phyloP scores from a whole-genome alignment of 306 rosid species.

The Quercus robur region DNA sequence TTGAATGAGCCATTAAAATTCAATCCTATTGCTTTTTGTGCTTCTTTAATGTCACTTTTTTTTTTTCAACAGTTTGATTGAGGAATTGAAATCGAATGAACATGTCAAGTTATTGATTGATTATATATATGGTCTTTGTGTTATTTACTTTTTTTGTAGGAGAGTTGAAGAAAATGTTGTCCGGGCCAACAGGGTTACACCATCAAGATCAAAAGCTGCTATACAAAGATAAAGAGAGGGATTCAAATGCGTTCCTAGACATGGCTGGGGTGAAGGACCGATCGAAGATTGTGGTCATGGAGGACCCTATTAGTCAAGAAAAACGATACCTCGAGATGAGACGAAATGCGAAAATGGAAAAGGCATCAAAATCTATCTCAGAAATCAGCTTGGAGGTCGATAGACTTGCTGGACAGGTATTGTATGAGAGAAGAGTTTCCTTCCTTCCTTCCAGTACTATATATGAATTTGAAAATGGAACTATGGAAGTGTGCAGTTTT shows the following conservation, averaged over 20 bases:
- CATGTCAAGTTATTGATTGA: neutral
- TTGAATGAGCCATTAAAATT: neutral
- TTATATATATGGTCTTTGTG: neutral
- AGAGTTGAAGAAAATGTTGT: slow-evolving; percentile 87
- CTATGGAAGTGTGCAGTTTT: slow-evolving; percentile 6
- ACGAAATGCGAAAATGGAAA: slow-evolving; percentile 83
- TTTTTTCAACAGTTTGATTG: neutral
- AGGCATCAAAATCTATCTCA: slow-evolving; percentile 75
- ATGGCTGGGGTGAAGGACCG: slow-evolving; percentile 74
- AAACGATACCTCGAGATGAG: slow-evolving; percentile 73
- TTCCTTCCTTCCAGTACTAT: neutral
- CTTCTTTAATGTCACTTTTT: neutral
- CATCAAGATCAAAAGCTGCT: slow-evolving; percentile 89
- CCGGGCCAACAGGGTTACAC: slow-evolving; percentile 84
- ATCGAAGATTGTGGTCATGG: slow-evolving; percentile 70
- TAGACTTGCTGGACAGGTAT: slow-evolving; percentile 80
- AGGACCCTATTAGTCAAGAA: slow-evolving; percentile 92
- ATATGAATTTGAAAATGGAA: neutral
- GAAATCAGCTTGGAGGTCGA: slow-evolving; percentile 90
- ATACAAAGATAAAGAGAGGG: slow-evolving; percentile 85
- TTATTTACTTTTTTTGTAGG: slow-evolving; percentile 30
- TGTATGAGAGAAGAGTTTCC: neutral
- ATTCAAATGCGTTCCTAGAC: slow-evolving; percentile 86
- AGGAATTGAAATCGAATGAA: neutral
- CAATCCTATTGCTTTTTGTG: neutral